phyloP scores from a whole-genome alignment of 108 stramenopile species.

The Nannochloropsis gaditana region DNA sequence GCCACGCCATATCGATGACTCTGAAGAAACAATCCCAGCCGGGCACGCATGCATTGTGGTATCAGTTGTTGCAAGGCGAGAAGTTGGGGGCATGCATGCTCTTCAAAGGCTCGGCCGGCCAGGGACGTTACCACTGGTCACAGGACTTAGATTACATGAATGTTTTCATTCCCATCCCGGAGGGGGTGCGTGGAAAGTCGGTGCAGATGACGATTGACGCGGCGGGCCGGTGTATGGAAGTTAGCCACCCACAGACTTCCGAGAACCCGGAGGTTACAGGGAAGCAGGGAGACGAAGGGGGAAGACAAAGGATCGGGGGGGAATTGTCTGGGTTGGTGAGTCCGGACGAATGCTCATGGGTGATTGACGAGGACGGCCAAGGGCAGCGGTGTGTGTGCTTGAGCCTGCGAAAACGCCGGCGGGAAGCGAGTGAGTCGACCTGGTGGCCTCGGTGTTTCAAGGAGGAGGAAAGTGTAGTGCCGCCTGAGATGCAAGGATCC shows the following conservation, averaged over 20 bases:
- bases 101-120: neutral
- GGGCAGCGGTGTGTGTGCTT: slow-evolving; percentile 16
- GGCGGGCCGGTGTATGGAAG: neutral
- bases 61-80: slow-evolving; percentile 16
- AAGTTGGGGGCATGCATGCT: neutral
- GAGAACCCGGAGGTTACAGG: neutral
- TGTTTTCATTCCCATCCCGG: neutral
- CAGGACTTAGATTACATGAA: slow-evolving; percentile 20
- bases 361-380: neutral
- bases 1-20: neutral
- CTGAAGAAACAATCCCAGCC: slow-evolving; percentile 1
- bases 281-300: neutral
- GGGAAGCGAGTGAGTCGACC: neutral
- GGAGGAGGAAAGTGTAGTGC: slow-evolving; percentile 3
- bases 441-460: slow-evolving; percentile 10
- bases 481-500: neutral
- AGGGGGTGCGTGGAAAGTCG: neutral
- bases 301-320: neutral
- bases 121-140: neutral
- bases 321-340: neutral
- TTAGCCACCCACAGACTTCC: neutral
- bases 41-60: slow-evolving; percentile 16
- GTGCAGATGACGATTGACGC: slow-evolving; percentile 6
- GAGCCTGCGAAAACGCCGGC: neutral
- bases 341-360: neutral